Conservation (phyloP, 2,329 filamentous ascomycete genomes). For the Penicillium palitans region DNA sequence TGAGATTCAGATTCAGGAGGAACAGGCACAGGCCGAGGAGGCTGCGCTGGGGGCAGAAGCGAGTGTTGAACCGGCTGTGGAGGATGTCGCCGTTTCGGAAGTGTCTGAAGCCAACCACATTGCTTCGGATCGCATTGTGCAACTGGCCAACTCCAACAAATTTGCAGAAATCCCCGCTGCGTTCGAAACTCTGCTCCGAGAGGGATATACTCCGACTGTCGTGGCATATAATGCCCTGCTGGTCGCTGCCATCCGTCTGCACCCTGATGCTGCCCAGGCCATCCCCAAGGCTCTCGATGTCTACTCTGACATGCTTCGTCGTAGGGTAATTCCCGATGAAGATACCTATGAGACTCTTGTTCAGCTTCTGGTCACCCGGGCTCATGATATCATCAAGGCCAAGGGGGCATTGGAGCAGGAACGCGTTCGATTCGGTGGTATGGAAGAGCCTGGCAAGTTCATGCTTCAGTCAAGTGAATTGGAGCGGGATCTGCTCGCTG, state of each 20-base stretch:
- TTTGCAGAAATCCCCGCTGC: conserved; percentile 87
- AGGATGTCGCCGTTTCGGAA: conserved; percentile 40
- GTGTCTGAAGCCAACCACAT: conserved; percentile 62
- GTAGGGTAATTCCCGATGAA: conserved; percentile 76
- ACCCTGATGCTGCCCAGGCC: conserved; percentile 75
- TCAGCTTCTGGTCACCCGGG: conserved; percentile 74
- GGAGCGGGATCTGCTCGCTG: conserved; percentile 79
- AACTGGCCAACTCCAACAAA: conserved; percentile 68
- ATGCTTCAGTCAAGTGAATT: conserved; percentile 86
- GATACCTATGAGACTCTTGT: conserved; percentile 88
- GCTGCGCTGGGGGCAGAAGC: conserved; percentile 35
- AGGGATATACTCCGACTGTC: conserved; percentile 76
- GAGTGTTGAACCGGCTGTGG: conserved; percentile 29
- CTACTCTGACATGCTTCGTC: conserved; percentile 92
- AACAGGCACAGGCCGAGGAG: conserved; percentile 48
- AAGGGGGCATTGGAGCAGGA: conserved; percentile 77
- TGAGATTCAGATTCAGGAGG: conserved; percentile 66
- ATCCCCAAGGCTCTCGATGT: conserved; percentile 91
- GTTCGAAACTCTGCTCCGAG: conserved; percentile 85
- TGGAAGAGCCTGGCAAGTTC: conserved; percentile 80
- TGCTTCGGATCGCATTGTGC: conserved; percentile 76
- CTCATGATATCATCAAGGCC: conserved; percentile 72
- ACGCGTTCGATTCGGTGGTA: conserved; percentile 78
- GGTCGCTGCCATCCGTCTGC: conserved; percentile 78
- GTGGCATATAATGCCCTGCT: conserved; percentile 91